Evolutionary conservation across 371 early-diverging fungal species (phyloP).

Genomic region (Mucor piriformis): DNA sequence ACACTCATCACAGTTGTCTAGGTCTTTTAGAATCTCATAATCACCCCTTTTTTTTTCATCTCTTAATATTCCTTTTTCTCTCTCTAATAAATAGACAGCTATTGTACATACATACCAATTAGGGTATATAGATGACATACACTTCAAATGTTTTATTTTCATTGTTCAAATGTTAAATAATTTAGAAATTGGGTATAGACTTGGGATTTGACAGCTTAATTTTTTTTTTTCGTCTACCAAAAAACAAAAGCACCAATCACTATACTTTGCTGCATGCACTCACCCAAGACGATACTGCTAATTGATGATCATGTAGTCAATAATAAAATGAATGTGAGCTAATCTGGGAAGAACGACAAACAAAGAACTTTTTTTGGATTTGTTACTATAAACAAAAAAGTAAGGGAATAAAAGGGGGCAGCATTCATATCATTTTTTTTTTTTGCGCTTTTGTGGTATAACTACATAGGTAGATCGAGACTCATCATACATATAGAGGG

Average conservation of each 20-base stretch:
- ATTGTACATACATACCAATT: background rate
- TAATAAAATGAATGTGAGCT: background rate
- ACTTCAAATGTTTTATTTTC: too few relatives aligned
- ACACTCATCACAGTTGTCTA: background rate
- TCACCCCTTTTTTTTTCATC: background rate
- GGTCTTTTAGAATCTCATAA: background rate
- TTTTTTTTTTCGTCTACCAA: background rate
- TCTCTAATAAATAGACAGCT: background rate
- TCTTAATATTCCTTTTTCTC: background rate
- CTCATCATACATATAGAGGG: background rate
- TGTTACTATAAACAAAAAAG: slow-evolving; percentile 1
- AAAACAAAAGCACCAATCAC: background rate
- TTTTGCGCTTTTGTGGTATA: too few relatives aligned
- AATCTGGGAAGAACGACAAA: background rate
- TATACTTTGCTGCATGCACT: background rate
- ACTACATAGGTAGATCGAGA: background rate
- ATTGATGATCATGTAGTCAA: slow-evolving; percentile 1
- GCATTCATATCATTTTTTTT: background rate
- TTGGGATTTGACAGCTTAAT: too few relatives aligned
- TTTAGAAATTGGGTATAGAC: too few relatives aligned
- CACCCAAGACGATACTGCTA: background rate
- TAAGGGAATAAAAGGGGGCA: background rate
- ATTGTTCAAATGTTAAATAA: too few relatives aligned
- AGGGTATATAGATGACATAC: background rate
- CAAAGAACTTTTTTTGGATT: background rate